Base-by-base conservation (phyloP, 306 rosid species). In the Acacia acuminata region DNA sequence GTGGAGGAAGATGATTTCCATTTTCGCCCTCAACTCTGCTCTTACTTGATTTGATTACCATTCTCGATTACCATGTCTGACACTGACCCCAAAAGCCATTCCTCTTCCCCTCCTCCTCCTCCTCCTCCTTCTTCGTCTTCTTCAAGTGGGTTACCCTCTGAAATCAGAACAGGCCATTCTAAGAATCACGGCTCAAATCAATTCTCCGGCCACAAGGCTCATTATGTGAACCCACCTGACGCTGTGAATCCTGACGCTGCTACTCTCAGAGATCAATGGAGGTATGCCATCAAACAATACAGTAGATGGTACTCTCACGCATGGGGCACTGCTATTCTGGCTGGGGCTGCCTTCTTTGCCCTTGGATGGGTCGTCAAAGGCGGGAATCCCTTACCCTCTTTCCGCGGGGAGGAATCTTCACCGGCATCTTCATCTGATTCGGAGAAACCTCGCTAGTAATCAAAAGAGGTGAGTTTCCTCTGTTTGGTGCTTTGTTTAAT, bases 301-400 rank as follows among this genome's bases (percentile, higher is more conserved):
- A 82, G 94, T 61, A 87, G 77, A 77, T 94, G 98, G 96, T 96
- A 96, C 86, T 85, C 96, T 48, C 97, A 90, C 60, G 99, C 98
- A 53, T 96, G 99, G 99, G 98, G 99, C 13, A 89, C 98, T 58
- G 98, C 99, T 38, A 90, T 96, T 83, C 90, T 96, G 8, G 98
- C 98, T 12, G 98, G 99, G 1, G n/a, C 84, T 25, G 93, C 98
- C 83, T 94, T 96, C 87, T 96, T 94, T 55, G 94, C 96, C 38
- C 97, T 96, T 12, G 99, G 98, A 73, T 96, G 98, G 99, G 13
- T 86, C 86, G 90, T 96, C 88, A 96, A 96, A 64, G 99, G 99
- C 15, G 88, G 89, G 64, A 94, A 96, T 44, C 99, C 99, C 68
- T 82, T 94, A 0, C 94, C 97, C 67, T 93, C 99, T 71, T 82